These are phyloP conservation scores for Ogataea methylovora DNA, from an alignment of 805 yeast species.

Conservation along the genomic window DNA sequence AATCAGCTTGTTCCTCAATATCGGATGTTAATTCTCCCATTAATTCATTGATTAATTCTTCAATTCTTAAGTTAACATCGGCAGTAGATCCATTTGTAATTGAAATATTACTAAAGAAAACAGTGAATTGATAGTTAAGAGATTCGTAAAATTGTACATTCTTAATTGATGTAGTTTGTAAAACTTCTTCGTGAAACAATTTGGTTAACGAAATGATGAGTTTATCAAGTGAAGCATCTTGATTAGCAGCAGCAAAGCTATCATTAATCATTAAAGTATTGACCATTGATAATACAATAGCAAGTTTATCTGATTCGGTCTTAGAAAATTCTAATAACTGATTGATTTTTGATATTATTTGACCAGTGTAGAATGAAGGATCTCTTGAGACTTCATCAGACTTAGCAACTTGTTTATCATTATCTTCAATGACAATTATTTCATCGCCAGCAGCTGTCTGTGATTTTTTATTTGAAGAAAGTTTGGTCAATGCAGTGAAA, in stretches of 20 bases:
- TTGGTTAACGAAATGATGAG: constrained; percentile 8
- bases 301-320: constrained; percentile 5
- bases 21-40: constrained; percentile 1
- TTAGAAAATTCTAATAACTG: constrained; percentile 12
- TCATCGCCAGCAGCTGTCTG: too few relatives aligned
- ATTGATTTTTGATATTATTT: constrained; percentile 9
- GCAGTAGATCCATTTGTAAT: constrained; percentile 4
- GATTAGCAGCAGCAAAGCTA: constrained; percentile 12
- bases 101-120: constrained; percentile 11
- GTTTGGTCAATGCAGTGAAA: not conserved
- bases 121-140: constrained; percentile 9
- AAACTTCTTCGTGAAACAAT: constrained; percentile 15
- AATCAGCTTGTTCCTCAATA: too few relatives aligned
- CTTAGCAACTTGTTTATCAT: too few relatives aligned
- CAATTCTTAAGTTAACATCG: constrained; percentile 12
- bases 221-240: constrained; percentile 4
- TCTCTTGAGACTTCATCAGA: not conserved
- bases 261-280: constrained; percentile 9
- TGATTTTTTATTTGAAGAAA: too few relatives aligned
- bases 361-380: constrained; percentile 6
- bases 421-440: too few relatives aligned
- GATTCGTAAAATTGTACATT: constrained; percentile 14
- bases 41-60: constrained; percentile 11
- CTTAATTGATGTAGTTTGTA: constrained; percentile 4
- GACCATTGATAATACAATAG: constrained; percentile 5